A percentile compares a stretch with the other conserved stretches of the same genome.
Conservation (phyloP, 2,329 filamentous ascomycete genomes). For the Monosporascus cannonballus region DNA sequence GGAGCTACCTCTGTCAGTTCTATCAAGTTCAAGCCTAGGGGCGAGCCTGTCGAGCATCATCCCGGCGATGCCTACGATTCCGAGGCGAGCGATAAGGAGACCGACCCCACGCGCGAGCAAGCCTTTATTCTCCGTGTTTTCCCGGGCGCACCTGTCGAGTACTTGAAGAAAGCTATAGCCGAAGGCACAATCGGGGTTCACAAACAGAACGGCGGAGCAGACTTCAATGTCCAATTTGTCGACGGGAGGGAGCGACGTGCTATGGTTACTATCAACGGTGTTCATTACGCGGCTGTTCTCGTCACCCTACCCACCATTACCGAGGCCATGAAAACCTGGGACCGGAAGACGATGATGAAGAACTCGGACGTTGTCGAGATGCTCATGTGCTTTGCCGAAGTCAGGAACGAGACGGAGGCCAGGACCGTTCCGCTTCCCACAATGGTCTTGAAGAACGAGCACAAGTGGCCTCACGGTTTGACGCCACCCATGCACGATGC, state of each 20-base stretch:
- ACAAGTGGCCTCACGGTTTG: conserved; percentile 77
- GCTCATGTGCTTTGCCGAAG: conserved; percentile 68
- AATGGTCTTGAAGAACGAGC: conserved; percentile 58
- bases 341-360: conserved; percentile 82
- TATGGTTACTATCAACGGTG: conserved; percentile 62
- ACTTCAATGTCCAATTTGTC: conserved; percentile 76
- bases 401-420: conserved; percentile 61
- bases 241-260: conserved; percentile 68
- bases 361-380: conserved; percentile 85
- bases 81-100: conserved; percentile 84
- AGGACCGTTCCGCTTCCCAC: conserved; percentile 60
- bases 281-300: conserved; percentile 69
- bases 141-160: conserved; percentile 79
- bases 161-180: conserved; percentile 68
- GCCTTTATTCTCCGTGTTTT: conserved; percentile 86
- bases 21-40: conserved; percentile 58
- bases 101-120: conserved; percentile 82
- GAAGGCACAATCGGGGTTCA: conserved; percentile 70
- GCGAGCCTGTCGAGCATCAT: conserved; percentile 61
- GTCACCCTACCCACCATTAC: conserved; percentile 83
- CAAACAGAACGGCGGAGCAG: conserved; percentile 59
- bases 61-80: conserved; percentile 93
- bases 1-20: conserved; percentile 25
- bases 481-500: conserved; percentile 86
- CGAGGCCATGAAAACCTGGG: conserved; percentile 91